Base-by-base conservation (phyloP, 352 stramenopile genomes). In the Phytophthora pistaciae region DNA sequence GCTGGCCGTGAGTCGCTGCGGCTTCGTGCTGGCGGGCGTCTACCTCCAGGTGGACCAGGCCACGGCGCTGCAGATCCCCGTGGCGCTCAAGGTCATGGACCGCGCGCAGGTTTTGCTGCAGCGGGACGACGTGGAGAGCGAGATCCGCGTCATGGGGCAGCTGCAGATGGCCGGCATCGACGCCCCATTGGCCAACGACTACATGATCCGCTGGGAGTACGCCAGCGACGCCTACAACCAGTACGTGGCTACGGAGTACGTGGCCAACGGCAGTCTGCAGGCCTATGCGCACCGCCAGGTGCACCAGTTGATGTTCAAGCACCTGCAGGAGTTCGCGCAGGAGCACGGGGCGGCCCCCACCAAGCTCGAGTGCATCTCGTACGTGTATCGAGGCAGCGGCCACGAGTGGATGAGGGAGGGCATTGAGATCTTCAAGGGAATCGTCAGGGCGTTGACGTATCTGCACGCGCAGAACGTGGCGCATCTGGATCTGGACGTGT, bases 61-160 rank as follows among this genome's bases (percentile, higher is more conserved):
- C 16, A 84, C 79, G 1, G 68, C 83, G 10, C 53, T 76, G 38
- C 84, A 93, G 60, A 64, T 87, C 1, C 72, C 87, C 20, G 87
- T 95, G 23, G 89, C 89, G 38, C 77, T 96, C 36, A 96, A 96
- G 59, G 77, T 91, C 38, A 95, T 96, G 89, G 87, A 95, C 75
- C 82, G 85, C 27, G 56, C 66, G 1, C 87, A 95, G 64, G 66
- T 96, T 29, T n/a, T 80, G 27, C 29, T 91, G 53, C 87, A 96
- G 68, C 77, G 81, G 23, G 89, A 96, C 79, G 87, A 95, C 74
- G 80, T 95, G 16, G 87, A 94, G 58, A 92, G 74, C 66, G 89
- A 96, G 65, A 75, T 95, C 29, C 89, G 89, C 25, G 79, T 94
- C 50, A 95, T 96, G 87, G 78, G 72, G 49, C 83, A 91, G 64